Percentiles rank a stretch among this genome's conserved stretches.
phyloP scores from a whole-genome alignment of 2,329 filamentous ascomycete species.

The Anisogramma anomala region DNA sequence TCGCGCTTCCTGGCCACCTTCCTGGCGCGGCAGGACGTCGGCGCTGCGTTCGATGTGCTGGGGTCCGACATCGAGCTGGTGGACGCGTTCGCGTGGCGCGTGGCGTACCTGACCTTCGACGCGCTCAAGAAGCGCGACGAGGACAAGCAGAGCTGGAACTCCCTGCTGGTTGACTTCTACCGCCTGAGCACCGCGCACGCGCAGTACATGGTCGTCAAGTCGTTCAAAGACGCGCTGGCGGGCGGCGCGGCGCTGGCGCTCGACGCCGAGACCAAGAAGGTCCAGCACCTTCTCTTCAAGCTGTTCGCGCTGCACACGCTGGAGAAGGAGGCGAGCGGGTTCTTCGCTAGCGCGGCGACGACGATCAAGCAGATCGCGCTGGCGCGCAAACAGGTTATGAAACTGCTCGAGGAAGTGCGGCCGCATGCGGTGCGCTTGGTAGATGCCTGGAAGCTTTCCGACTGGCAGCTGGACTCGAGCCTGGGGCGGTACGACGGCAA shows the following conservation, averaged over 20 bases:
- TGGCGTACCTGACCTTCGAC: slow-evolving; percentile 63
- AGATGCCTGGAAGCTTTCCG: slow-evolving; percentile 65
- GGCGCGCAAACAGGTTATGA: slow-evolving; percentile 55
- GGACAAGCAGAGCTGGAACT: slow-evolving; percentile 69
- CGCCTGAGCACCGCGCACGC: slow-evolving; percentile 63
- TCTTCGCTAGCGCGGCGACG: slow-evolving; percentile 58
- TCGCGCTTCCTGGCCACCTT: slow-evolving; percentile 54
- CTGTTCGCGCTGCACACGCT: slow-evolving; percentile 58
- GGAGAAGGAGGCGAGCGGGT: slow-evolving; percentile 58
- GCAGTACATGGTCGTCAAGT: slow-evolving; percentile 68
- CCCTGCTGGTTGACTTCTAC: slow-evolving; percentile 66
- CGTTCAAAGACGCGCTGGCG: slow-evolving; percentile 41
- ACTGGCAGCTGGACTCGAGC: slow-evolving; percentile 65
- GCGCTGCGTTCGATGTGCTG: slow-evolving; percentile 65
- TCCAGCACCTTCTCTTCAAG: slow-evolving; percentile 68
- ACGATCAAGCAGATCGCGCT: slow-evolving; percentile 63
- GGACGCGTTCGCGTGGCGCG: slow-evolving; percentile 63
- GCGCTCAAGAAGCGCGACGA: slow-evolving; percentile 62
- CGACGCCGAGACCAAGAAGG: slow-evolving; percentile 41
- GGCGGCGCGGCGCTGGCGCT: slow-evolving; percentile 40
- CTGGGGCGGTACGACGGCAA: slow-evolving; percentile 61
- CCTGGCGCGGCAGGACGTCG: slow-evolving; percentile 53
- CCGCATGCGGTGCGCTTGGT: slow-evolving; percentile 63
- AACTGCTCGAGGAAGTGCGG: slow-evolving; percentile 57
- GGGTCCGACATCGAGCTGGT: slow-evolving; percentile 59